Evolutionary conservation across 164 flowering plant genomes (phyloP).

Genomic region (Nymphaea thermarum): DNA sequence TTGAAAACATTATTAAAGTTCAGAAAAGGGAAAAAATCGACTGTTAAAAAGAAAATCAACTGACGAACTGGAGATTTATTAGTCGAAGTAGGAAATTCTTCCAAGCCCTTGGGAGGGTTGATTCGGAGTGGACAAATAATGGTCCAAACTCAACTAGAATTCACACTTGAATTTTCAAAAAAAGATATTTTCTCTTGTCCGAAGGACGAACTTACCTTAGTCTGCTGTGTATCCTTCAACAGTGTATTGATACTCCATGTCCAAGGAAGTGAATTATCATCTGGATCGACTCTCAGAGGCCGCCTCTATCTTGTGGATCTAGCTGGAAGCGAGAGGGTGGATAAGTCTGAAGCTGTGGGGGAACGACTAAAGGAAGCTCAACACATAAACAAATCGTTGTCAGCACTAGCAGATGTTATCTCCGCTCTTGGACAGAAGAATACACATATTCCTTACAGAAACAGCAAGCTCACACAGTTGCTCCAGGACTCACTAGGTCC

Average conservation of each 20-base stretch:
- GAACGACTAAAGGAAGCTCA: slow-evolving; percentile 90
- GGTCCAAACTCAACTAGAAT: background rate
- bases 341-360: slow-evolving; percentile 81
- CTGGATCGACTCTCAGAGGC: slow-evolving; percentile 56
- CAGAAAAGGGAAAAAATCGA: no score
- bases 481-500: slow-evolving; percentile 85
- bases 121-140: background rate
- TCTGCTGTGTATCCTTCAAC: slow-evolving; percentile 2
- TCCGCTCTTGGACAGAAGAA: slow-evolving; percentile 87
- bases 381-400: slow-evolving; percentile 75
- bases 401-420: slow-evolving; percentile 90
- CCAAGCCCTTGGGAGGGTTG: background rate
- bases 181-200: background rate
- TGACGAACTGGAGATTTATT: background rate
- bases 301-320: slow-evolving; percentile 91
- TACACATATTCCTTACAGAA: slow-evolving; percentile 80
- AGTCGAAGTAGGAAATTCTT: background rate
- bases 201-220: background rate
- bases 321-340: slow-evolving; percentile 96
- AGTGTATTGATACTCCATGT: slow-evolving; percentile 83
- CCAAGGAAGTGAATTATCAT: slow-evolving; percentile 58
- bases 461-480: slow-evolving; percentile 91
- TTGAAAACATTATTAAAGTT: no score
- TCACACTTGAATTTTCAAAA: no score
- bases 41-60: background rate